phyloP scores from a whole-genome alignment of 805 yeast genomes.

The Grigorovia humatica region DNA sequence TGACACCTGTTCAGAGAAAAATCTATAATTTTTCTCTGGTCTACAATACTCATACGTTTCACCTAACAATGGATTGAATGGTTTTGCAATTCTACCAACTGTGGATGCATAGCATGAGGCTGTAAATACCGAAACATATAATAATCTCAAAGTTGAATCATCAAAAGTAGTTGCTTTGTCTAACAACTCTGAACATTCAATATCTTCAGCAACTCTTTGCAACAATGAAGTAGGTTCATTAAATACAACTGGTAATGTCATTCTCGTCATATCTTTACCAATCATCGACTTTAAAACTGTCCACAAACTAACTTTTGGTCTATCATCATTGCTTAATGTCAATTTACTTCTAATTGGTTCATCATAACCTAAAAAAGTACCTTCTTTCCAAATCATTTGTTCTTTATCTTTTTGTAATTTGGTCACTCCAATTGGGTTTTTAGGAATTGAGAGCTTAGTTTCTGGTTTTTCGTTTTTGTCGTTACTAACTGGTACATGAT shows the following conservation, averaged over 20 bases:
- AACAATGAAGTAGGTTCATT: conserved; percentile 89
- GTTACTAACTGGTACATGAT: background rate
- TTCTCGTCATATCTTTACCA: conserved; percentile 94
- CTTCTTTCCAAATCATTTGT: conserved; percentile 26
- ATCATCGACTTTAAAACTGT: conserved; percentile 86
- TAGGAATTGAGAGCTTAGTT: background rate
- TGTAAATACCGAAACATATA: conserved; percentile 86
- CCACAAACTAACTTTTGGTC: conserved; percentile 89
- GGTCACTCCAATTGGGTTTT: conserved; percentile 7
- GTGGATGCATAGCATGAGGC: conserved; percentile 93
- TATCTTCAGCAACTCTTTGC: conserved; percentile 90
- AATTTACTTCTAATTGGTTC: conserved; percentile 65
- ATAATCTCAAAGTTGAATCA: conserved; percentile 72
- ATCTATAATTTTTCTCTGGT: conserved; percentile 77
- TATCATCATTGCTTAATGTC: conserved; percentile 63
- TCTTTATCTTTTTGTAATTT: conserved; percentile 21
- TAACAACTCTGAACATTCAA: conserved; percentile 73
- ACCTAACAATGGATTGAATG: conserved; percentile 89
- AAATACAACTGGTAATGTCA: conserved; percentile 94
- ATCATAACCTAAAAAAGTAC: conserved; percentile 69
- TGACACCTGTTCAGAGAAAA: conserved; percentile 85
- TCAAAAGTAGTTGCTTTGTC: conserved; percentile 65
- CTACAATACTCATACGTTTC: conserved; percentile 89
- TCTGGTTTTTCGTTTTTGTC: background rate
- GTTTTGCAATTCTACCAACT: conserved; percentile 84